Conservation (phyloP, 1,284 basidiomycete genomes). For the Moesziomyces aphidis region DNA sequence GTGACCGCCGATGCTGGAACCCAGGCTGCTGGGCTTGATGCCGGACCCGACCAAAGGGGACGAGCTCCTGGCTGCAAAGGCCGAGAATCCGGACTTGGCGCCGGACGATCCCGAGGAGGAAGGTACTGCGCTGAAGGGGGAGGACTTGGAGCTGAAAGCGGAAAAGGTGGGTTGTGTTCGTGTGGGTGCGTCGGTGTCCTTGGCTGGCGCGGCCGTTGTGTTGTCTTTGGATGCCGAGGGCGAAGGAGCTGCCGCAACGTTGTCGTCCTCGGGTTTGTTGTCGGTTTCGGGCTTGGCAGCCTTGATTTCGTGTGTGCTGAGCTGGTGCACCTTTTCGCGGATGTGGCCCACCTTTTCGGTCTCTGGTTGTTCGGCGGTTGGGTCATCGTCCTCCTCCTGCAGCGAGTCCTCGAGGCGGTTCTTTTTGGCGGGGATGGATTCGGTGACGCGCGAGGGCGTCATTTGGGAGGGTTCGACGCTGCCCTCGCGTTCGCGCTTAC, state of each 20-base stretch:
- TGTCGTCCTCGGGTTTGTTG: neutral
- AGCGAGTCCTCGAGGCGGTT: constrained; percentile 49
- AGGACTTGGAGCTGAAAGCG: constrained; percentile 52
- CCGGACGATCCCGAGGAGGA: constrained; percentile 41
- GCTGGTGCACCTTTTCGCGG: constrained; percentile 53
- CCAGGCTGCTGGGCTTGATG: constrained; percentile 46
- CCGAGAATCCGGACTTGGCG: constrained; percentile 17
- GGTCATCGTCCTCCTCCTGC: constrained; percentile 32
- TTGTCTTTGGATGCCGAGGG: neutral
- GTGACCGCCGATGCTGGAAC: constrained; percentile 36
- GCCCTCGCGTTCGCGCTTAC: constrained; percentile 58
- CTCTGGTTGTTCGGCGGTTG: constrained; percentile 6
- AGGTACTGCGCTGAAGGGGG: constrained; percentile 44
- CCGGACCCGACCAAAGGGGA: constrained; percentile 23
- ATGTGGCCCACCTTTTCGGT: constrained; percentile 61
- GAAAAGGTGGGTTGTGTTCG: constrained; percentile 51
- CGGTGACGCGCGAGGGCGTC: constrained; percentile 22
- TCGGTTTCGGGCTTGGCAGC: constrained; percentile 2
- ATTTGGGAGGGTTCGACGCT: constrained; percentile 53
- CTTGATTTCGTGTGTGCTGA: constrained; percentile 50
- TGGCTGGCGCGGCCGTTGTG: neutral
- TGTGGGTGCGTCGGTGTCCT: constrained; percentile 17
- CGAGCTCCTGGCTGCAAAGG: constrained; percentile 28
- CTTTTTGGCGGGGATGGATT: constrained; percentile 58
- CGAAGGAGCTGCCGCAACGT: neutral